Conservation (phyloP, 73 alveolate species). For the Blepharisma stoltei region DNA sequence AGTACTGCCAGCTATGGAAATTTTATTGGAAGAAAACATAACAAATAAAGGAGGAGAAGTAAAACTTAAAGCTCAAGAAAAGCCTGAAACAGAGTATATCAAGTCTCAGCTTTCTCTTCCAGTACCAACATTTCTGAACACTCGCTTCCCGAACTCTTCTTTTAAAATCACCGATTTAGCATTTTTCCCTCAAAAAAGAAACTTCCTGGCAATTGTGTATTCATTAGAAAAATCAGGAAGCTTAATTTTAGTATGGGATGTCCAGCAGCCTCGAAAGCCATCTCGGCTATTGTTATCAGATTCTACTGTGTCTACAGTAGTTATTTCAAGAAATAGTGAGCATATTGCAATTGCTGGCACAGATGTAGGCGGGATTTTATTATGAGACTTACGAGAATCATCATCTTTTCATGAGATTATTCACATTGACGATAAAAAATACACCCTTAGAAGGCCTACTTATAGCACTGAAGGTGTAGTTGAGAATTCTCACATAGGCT, state of each 20-base stretch:
- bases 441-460: background rate
- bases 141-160: background rate
- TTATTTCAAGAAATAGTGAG: background rate
- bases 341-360: conserved; percentile 17
- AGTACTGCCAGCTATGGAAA: conserved; percentile 14
- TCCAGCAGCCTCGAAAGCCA: conserved; percentile 10
- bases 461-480: background rate
- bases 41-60: background rate
- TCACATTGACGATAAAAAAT: conserved; percentile 8
- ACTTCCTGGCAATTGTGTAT: background rate
- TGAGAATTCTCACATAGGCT: background rate
- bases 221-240: background rate
- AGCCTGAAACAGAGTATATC: background rate
- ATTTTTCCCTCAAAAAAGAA: conserved; percentile 21
- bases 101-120: background rate
- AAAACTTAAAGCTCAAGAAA: background rate
- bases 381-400: conserved; percentile 14
- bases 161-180: background rate
- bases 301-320: background rate
- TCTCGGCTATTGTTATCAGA: background rate
- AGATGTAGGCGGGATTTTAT: background rate
- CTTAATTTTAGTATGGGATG: conserved; percentile 11
- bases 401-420: background rate
- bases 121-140: background rate
- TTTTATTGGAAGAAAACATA: conserved; percentile 11